Evolutionary conservation across 257 asterid species (phyloP).

Genomic region (Handroanthus guayacan): DNA sequence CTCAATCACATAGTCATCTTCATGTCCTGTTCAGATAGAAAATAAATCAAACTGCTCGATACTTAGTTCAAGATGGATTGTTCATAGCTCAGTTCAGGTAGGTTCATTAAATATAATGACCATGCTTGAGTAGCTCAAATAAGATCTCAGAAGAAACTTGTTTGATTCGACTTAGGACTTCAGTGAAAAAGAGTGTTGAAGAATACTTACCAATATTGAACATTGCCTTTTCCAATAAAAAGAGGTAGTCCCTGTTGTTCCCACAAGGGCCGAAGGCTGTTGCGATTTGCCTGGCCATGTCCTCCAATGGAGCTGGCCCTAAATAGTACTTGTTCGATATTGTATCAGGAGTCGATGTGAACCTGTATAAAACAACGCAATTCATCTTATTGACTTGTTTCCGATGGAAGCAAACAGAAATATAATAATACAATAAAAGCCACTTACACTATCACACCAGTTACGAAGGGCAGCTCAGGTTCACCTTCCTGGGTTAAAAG

Average conservation of each 20-base stretch:
- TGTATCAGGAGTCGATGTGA: slow-evolving; percentile 86
- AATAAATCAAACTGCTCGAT: too few species aligned
- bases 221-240: slow-evolving; percentile 86
- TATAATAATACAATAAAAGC: background rate
- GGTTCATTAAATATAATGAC: too few species aligned
- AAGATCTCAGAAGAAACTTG: too few species aligned
- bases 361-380: slow-evolving; percentile 47
- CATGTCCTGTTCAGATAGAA: slow-evolving; percentile 51
- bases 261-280: slow-evolving; percentile 94
- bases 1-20: slow-evolving; percentile 63
- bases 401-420: background rate
- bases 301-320: slow-evolving; percentile 94
- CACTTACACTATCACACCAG: slow-evolving; percentile 82
- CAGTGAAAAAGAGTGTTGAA: background rate
- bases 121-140: too few species aligned
- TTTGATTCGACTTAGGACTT: too few species aligned
- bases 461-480: slow-evolving; percentile 56
- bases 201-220: slow-evolving; percentile 63
- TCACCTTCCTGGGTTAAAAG: slow-evolving; percentile 65
- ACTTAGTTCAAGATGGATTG: too few species aligned
- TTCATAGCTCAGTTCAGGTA: too few species aligned
- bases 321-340: slow-evolving; percentile 78
- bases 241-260: slow-evolving; percentile 85
- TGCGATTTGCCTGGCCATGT: slow-evolving; percentile 91
- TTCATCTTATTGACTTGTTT: too few species aligned